A percentile compares a stretch with the other conserved stretches of the same genome.
phyloP scores from a whole-genome alignment of 768 basidiomycete genomes.

The Leccinum pellstonianum region DNA sequence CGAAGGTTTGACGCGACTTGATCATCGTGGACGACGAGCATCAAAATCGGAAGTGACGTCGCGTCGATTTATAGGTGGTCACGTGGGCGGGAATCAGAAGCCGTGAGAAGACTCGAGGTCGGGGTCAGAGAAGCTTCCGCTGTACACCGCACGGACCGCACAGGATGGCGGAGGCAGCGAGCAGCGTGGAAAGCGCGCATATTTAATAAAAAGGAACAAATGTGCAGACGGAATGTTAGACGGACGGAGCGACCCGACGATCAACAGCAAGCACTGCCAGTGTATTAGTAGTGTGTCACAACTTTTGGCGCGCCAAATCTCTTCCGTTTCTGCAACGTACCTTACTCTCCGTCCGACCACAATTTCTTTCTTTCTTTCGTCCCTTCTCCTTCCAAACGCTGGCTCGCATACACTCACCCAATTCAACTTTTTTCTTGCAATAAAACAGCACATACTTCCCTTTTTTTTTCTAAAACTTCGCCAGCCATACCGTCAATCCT shows the following conservation, averaged over 20 bases:
- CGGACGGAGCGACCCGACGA: slow-evolving; percentile 1
- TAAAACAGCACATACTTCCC: slow-evolving; percentile 13
- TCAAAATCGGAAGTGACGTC: slow-evolving; percentile 2
- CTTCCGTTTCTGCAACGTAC: slow-evolving; percentile 17
- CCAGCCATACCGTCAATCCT: slow-evolving; percentile 71
- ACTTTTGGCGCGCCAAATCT: slow-evolving; percentile 12
- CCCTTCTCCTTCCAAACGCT: slow-evolving; percentile 21
- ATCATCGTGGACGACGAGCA: slow-evolving; percentile 21
- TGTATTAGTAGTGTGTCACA: slow-evolving; percentile 7
- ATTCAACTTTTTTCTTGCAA: slow-evolving; percentile 9
- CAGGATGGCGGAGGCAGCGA: slow-evolving; percentile 12
- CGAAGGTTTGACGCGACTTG: slow-evolving; percentile 17
- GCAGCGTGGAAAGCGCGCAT: slow-evolving; percentile 3
- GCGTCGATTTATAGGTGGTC: slow-evolving; percentile 11
- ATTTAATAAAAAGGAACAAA: slow-evolving; percentile 5
- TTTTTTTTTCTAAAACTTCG: slow-evolving; percentile 17
- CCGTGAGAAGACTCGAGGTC: slow-evolving; percentile 1
- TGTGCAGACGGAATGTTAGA: slow-evolving; percentile 1
- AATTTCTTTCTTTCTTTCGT: slow-evolving; percentile 8
- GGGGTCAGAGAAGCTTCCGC: not conserved
- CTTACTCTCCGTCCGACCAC: slow-evolving; percentile 9
- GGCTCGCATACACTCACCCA: slow-evolving; percentile 17
- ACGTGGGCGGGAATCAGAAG: slow-evolving; percentile 8
- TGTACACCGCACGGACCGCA: slow-evolving; percentile 14
- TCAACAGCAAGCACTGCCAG: no score